A percentile compares a stretch with the other conserved stretches of the same genome.
Evolutionary conservation across 768 basidiomycete species (phyloP).

Genomic region (Naganishia friedmannii): DNA sequence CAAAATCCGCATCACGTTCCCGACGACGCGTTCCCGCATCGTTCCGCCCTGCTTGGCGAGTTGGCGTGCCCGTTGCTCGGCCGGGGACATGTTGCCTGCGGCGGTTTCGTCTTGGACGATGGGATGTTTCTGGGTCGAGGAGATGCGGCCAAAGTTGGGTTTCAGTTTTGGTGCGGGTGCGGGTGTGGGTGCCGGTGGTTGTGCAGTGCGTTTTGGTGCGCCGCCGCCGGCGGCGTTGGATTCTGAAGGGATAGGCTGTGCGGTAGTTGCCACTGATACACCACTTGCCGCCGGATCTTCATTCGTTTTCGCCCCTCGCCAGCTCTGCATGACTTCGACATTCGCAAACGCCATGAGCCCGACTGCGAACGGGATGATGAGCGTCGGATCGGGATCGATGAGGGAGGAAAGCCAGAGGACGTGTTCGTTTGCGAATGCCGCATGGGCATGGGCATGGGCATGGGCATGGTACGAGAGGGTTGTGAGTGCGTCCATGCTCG

Average conservation of each 20-base stretch:
- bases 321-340: constrained; percentile 45
- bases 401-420: constrained; percentile 47
- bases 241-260: neutral
- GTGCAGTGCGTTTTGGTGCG: neutral
- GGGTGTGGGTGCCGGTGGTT: neutral
- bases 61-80: constrained; percentile 3
- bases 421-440: constrained; percentile 36
- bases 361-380: constrained; percentile 47
- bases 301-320: constrained; percentile 22
- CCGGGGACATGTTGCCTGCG: constrained; percentile 17
- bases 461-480: too few relatives aligned
- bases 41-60: constrained; percentile 23
- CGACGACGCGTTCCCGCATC: constrained; percentile 34
- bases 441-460: too few relatives aligned
- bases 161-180: neutral
- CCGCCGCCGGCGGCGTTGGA: neutral
- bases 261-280: neutral
- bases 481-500: constrained; percentile 1
- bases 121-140: neutral
- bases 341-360: constrained; percentile 48
- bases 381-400: constrained; percentile 46
- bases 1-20: constrained; percentile 45
- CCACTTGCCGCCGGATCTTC: neutral
- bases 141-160: constrained; percentile 7
- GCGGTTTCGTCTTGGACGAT: constrained; percentile 24